phyloP scores from a whole-genome alignment of 805 yeast genomes.

The Pichia cephalocereana region DNA sequence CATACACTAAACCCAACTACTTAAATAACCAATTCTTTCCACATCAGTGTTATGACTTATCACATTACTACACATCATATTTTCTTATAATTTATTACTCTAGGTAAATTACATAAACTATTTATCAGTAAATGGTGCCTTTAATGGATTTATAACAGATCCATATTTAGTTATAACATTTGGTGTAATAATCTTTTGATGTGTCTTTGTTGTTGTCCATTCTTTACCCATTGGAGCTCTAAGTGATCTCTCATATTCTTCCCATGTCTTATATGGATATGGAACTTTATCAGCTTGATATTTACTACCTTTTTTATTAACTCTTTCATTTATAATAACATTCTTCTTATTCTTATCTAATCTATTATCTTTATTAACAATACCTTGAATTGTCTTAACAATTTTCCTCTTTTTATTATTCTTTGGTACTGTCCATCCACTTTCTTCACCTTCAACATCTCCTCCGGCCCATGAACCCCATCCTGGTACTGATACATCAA shows the following conservation, averaged over 20 bases:
- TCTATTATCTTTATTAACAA: slow-evolving; percentile 61
- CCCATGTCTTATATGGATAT: slow-evolving; percentile 86
- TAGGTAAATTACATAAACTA: too few relatives aligned
- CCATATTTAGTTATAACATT: slow-evolving; percentile 81
- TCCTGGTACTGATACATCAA: slow-evolving; percentile 84
- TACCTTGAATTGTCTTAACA: slow-evolving; percentile 67
- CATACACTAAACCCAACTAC: too few relatives aligned
- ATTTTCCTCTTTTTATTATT: slow-evolving; percentile 49
- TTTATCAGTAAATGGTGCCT: slow-evolving; percentile 58
- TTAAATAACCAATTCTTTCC: too few relatives aligned
- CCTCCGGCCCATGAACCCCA: slow-evolving; percentile 98
- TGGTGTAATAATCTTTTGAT: slow-evolving; percentile 85
- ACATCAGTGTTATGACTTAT: too few relatives aligned
- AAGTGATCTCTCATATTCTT: slow-evolving; percentile 89
- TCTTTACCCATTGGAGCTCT: slow-evolving; percentile 97
- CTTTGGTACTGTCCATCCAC: slow-evolving; percentile 16
- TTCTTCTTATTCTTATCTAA: slow-evolving; percentile 65
- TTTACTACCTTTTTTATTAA: slow-evolving; percentile 74
- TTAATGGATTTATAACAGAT: slow-evolving; percentile 81
- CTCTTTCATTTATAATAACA: slow-evolving; percentile 84
- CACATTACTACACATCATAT: too few relatives aligned
- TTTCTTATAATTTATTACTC: too few relatives aligned
- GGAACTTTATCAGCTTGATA: slow-evolving; percentile 89
- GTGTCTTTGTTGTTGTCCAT: slow-evolving; percentile 85
- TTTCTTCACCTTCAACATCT: slow-evolving; percentile 22